These are phyloP conservation scores for Ilex paraguariensis DNA, from an alignment of 305 asterid genomes.

Conservation along the genomic window DNA sequence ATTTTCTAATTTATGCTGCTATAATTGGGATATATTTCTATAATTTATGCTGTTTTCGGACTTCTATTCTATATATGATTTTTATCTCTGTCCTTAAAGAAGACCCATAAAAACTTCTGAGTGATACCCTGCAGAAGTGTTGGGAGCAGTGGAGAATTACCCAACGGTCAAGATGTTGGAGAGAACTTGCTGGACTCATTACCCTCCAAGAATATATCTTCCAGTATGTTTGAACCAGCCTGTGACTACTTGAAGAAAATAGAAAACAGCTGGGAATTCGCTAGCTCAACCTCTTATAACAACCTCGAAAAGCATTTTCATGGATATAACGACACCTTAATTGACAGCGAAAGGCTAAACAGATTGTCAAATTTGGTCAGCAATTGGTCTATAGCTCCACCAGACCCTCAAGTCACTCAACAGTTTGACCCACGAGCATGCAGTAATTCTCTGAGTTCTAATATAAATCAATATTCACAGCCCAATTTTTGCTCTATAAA, in stretches of 20 bases:
- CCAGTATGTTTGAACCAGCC: conserved; percentile 1
- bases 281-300: background rate
- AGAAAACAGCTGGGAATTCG: conserved; percentile 1
- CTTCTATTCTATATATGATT: too few relatives aligned
- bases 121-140: background rate
- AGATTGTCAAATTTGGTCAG: background rate
- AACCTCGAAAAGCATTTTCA: background rate
- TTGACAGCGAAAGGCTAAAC: background rate
- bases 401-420: background rate
- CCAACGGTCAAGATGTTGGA: background rate
- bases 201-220: background rate
- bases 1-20: too few relatives aligned
- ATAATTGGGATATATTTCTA: too few relatives aligned
- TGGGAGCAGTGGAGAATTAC: background rate
- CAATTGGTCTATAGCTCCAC: conserved; percentile 2
- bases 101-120: background rate
- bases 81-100: background rate
- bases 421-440: background rate
- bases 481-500: background rate
- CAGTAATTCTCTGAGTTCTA: background rate
- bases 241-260: conserved; percentile 5
- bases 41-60: too few relatives aligned
- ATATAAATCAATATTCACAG: background rate
- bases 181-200: background rate
- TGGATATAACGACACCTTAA: background rate